A percentile compares a stretch with the other conserved stretches of the same genome.
Conservation (phyloP, 768 basidiomycete genomes). For the Baorangia bicolor region DNA sequence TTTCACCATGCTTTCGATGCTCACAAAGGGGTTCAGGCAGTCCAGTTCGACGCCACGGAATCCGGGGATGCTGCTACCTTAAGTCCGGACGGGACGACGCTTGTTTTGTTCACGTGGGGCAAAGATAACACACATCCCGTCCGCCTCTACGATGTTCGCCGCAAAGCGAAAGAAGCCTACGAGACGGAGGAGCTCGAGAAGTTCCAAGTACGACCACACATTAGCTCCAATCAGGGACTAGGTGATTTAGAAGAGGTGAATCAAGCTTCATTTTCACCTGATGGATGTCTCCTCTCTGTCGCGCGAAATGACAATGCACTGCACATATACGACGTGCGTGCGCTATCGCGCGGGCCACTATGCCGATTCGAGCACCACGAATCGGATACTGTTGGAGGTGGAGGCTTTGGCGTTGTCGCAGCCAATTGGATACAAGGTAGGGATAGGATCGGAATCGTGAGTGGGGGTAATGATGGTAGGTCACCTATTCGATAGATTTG, state of each 20-base stretch:
- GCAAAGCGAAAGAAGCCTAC: slow-evolving; percentile 28
- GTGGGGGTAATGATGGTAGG: slow-evolving; percentile 66
- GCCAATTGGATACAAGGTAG: slow-evolving; percentile 52
- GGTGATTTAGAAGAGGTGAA: slow-evolving; percentile 45
- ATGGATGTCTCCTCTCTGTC: slow-evolving; percentile 58
- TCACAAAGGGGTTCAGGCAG: slow-evolving; percentile 15
- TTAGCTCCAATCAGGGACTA: neutral
- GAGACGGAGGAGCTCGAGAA: slow-evolving; percentile 35
- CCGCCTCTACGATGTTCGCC: slow-evolving; percentile 52
- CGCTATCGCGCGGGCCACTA: slow-evolving; percentile 44
- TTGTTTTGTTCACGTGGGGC: slow-evolving; percentile 34
- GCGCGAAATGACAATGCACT: slow-evolving; percentile 57
- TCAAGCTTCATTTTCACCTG: slow-evolving; percentile 53
- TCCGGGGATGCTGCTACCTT: slow-evolving; percentile 55
- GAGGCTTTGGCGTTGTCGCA: slow-evolving; percentile 49
- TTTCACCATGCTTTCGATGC: slow-evolving; percentile 54
- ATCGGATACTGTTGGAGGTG: slow-evolving; percentile 28
- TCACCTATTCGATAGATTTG: neutral
- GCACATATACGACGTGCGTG: slow-evolving; percentile 65
- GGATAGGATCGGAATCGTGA: slow-evolving; percentile 48
- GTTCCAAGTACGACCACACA: slow-evolving; percentile 24
- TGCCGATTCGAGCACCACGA: slow-evolving; percentile 50
- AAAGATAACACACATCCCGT: slow-evolving; percentile 34
- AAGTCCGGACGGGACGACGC: slow-evolving; percentile 40
- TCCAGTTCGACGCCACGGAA: slow-evolving; percentile 45